These are phyloP conservation scores for Nymphaea colorata DNA, from an alignment of 164 flowering plant species.

Conservation along the genomic window DNA sequence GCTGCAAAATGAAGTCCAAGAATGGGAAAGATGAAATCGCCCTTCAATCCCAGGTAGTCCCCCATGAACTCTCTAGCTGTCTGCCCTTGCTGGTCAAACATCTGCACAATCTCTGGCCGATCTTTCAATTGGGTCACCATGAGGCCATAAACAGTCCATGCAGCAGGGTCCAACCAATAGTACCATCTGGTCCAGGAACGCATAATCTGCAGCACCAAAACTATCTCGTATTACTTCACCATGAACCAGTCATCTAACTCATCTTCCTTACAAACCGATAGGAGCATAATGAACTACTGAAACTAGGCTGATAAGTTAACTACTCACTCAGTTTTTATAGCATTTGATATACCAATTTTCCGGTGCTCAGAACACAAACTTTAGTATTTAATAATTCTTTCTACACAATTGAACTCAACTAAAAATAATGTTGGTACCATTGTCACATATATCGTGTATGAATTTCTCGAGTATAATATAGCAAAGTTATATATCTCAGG, in stretches of 20 bases:
- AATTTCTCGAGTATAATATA: no score
- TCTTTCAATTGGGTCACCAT: conserved; percentile 2
- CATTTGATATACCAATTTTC: background rate
- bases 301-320: background rate
- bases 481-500: no score
- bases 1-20: conserved; percentile 1
- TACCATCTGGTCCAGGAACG: conserved; percentile 9
- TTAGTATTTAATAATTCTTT: no score
- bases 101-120: background rate
- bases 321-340: background rate
- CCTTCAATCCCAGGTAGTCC: background rate
- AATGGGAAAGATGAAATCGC: background rate
- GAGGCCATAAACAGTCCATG: conserved; percentile 6
- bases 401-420: no score
- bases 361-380: no score
- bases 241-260: no score
- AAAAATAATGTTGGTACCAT: no score
- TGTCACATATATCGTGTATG: no score
- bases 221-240: no score
- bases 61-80: conserved; percentile 4
- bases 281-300: background rate
- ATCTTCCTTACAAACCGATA: background rate
- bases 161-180: conserved; percentile 3
- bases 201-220: conserved; percentile 3
- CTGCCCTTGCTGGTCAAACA: background rate